These are phyloP conservation scores for Ballota nigra DNA, from an alignment of 257 asterid species.

Conservation along the genomic window DNA sequence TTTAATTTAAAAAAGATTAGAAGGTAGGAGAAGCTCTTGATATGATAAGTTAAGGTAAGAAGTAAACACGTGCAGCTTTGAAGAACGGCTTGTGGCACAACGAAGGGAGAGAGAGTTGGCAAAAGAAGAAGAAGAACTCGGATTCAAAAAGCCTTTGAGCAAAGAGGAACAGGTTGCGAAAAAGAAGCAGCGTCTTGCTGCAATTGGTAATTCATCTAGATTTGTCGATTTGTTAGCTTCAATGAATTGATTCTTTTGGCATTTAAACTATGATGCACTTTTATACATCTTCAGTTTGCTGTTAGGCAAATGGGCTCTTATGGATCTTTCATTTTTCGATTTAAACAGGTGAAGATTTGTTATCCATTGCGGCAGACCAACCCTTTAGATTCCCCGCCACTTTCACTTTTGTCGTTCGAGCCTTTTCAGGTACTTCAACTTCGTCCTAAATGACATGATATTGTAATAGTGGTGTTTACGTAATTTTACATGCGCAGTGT, in stretches of 20 bases:
- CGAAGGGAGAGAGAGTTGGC: conserved; percentile 79
- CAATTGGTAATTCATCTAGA: conserved; percentile 57
- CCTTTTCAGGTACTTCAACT: conserved; percentile 75
- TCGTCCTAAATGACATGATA: not conserved
- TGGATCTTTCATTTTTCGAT: conserved; percentile 4
- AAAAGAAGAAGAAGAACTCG: conserved; percentile 50
- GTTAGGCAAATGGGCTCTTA: conserved; percentile 12
- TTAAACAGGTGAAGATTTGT: conserved; percentile 83
- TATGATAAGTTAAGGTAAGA: not conserved
- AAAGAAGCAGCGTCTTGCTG: conserved; percentile 92
- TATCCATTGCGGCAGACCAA: conserved; percentile 94
- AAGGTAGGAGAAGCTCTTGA: not conserved
- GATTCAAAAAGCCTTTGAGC: conserved; percentile 77
- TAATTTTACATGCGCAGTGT: conserved; percentile 44
- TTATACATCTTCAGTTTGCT: not conserved
- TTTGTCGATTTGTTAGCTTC: not conserved
- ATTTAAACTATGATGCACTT: not conserved
- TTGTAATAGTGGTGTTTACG: conserved; percentile 27
- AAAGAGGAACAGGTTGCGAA: conserved; percentile 70
- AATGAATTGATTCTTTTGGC: not conserved
- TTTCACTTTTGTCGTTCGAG: conserved; percentile 95
- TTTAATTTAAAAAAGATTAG: not conserved
- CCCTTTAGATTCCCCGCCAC: conserved; percentile 99
- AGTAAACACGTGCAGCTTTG: conserved; percentile 55
- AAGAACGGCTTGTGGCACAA: conserved; percentile 85